phyloP scores from a whole-genome alignment of 805 yeast species.

The Metschnikowia kofuensis region DNA sequence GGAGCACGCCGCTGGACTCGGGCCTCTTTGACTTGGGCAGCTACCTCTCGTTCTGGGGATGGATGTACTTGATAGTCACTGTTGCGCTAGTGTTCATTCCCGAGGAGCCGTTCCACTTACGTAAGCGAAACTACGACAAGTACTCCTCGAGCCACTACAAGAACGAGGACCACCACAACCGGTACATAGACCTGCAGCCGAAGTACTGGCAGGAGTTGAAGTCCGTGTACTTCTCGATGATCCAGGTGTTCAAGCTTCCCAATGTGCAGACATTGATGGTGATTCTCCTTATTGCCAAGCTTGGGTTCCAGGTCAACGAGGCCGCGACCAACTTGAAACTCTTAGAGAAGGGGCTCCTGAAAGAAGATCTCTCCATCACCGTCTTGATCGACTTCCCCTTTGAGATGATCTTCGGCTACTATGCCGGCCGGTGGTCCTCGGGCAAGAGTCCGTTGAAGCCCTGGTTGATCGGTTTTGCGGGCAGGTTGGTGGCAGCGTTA shows the following conservation, averaged over 20 bases:
- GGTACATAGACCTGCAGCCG: conserved; percentile 1
- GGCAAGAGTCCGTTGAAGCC: conserved; percentile 77
- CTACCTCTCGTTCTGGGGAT: conserved; percentile 77
- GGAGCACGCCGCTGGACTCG: conserved; percentile 54
- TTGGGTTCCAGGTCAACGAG: conserved; percentile 95
- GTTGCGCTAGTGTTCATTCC: conserved; percentile 56
- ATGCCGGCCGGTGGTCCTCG: conserved; percentile 92
- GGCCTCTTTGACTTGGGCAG: conserved; percentile 73
- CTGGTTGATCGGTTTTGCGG: conserved; percentile 85
- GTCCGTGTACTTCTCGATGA: conserved; percentile 64
- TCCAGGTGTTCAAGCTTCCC: conserved; percentile 61
- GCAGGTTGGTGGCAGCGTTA: conserved; percentile 72
- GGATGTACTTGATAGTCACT: conserved; percentile 67
- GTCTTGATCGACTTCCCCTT: conserved; percentile 95
- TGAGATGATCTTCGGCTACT: conserved; percentile 91
- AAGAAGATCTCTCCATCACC: conserved; percentile 90
- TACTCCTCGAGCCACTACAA: conserved; percentile 27
- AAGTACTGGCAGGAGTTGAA: conserved; percentile 28
- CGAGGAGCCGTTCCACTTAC: conserved; percentile 65
- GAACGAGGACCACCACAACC: conserved; percentile 27
- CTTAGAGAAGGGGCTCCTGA: conserved; percentile 85
- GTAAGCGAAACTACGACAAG: conserved; percentile 28
- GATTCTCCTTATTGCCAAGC: conserved; percentile 75
- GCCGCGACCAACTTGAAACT: conserved; percentile 91
- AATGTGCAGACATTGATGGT: conserved; percentile 72